phyloP scores from a whole-genome alignment of 2,329 filamentous ascomycete species.

The Verticillium albo-atrum region DNA sequence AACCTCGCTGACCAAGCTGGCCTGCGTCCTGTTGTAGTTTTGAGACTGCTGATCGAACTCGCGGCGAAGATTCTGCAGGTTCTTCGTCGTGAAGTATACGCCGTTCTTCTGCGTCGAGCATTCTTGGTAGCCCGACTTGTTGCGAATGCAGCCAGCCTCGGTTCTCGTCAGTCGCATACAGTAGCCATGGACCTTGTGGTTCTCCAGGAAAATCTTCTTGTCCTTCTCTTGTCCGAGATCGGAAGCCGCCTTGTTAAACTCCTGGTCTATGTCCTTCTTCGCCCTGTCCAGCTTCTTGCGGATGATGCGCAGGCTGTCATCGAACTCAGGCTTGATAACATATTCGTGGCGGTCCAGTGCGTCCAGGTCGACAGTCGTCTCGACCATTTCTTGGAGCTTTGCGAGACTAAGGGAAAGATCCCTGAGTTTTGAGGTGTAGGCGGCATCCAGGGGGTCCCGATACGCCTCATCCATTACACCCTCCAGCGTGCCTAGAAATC shows the following conservation, averaged over 20 bases:
- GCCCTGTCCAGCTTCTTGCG: slow-evolving; percentile 86
- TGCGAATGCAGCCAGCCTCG: slow-evolving; percentile 89
- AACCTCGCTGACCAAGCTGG: slow-evolving; percentile 85
- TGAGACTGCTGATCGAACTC: slow-evolving; percentile 92
- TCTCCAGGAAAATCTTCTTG: slow-evolving; percentile 97
- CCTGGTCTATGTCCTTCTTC: slow-evolving; percentile 74
- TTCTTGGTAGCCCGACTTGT: slow-evolving; percentile 85
- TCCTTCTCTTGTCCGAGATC: slow-evolving; percentile 91
- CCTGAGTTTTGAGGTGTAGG: slow-evolving; percentile 81
- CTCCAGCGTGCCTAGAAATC: slow-evolving; percentile 83
- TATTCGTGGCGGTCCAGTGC: slow-evolving; percentile 96
- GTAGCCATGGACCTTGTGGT: slow-evolving; percentile 93
- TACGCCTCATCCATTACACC: slow-evolving; percentile 95
- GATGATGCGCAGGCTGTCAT: slow-evolving; percentile 82
- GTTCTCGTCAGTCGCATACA: slow-evolving; percentile 90
- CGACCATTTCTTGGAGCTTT: slow-evolving; percentile 95
- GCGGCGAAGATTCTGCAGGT: slow-evolving; percentile 72
- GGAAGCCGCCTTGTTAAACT: slow-evolving; percentile 70
- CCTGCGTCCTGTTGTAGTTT: slow-evolving; percentile 93
- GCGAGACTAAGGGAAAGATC: slow-evolving; percentile 73
- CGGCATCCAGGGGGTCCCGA: slow-evolving; percentile 76
- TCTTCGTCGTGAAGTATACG: slow-evolving; percentile 92
- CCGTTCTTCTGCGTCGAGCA: slow-evolving; percentile 99
- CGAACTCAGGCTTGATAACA: slow-evolving; percentile 98
- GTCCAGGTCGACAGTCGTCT: slow-evolving; percentile 94